Evolutionary conservation across 495 filamentous ascomycete species (phyloP).

Genomic region (Venustampulla echinocandica): DNA sequence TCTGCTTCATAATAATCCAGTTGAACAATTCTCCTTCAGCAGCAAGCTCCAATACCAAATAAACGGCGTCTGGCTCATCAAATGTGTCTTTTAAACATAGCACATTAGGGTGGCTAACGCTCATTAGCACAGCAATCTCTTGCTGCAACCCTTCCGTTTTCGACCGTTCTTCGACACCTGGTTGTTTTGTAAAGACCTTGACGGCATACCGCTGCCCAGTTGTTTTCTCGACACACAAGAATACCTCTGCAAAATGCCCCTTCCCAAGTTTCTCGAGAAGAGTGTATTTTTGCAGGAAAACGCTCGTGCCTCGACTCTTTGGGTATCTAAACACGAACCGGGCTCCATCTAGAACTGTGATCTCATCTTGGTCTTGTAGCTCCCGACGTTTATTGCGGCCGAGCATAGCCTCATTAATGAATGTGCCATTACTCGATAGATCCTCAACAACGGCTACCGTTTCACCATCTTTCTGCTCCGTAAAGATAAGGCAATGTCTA

Average conservation of each 20-base stretch:
- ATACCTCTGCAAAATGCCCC: conserved; percentile 94
- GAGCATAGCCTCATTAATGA: conserved; percentile 83
- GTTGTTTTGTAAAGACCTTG: conserved; percentile 83
- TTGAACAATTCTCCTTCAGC: conserved; percentile 94
- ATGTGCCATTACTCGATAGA: conserved; percentile 92
- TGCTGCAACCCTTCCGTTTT: conserved; percentile 83
- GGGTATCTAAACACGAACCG: conserved; percentile 90
- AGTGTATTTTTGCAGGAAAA: conserved; percentile 78
- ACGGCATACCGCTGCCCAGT: conserved; percentile 82
- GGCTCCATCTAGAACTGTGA: conserved; percentile 72
- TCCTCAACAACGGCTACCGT: conserved; percentile 80
- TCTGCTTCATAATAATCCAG: conserved; percentile 77
- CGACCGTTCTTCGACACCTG: conserved; percentile 67
- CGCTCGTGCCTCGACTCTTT: conserved; percentile 59
- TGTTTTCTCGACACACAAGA: conserved; percentile 76
- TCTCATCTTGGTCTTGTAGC: conserved; percentile 80
- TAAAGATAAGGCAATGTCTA: conserved; percentile 84
- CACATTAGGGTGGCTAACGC: conserved; percentile 91
- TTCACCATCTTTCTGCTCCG: conserved; percentile 74
- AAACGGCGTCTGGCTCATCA: conserved; percentile 83
- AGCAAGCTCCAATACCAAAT: conserved; percentile 86
- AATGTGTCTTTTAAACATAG: conserved; percentile 93
- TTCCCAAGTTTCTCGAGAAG: conserved; percentile 83
- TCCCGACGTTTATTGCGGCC: conserved; percentile 87
- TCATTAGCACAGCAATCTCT: conserved; percentile 92